A percentile compares a stretch with the other conserved stretches of the same genome.
Conservation (phyloP, 768 basidiomycete genomes). For the Phylloporus rhodoxanthus region DNA sequence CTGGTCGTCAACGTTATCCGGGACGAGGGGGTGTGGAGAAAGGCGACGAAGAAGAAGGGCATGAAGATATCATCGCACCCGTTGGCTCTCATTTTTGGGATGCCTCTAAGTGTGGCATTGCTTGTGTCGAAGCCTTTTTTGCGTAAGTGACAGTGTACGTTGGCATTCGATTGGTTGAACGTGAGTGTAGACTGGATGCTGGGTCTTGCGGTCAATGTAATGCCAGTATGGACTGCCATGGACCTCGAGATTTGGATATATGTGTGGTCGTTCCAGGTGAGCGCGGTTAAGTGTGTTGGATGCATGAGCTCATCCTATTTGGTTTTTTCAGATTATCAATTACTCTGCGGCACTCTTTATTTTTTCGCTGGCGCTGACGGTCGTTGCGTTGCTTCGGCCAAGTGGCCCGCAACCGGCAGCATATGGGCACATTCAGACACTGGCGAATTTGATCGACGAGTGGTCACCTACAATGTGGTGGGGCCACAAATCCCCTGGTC, state of each 20-base stretch:
- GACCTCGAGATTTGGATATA: too few species aligned
- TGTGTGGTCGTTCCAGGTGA: conserved; percentile 24
- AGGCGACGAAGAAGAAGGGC: conserved; percentile 14
- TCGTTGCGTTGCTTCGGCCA: conserved; percentile 10
- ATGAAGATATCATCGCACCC: conserved; percentile 14
- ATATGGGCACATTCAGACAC: conserved; percentile 32
- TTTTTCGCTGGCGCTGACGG: conserved; percentile 14
- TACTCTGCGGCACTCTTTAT: conserved; percentile 16
- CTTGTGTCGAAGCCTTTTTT: conserved; percentile 21
- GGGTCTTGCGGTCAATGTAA: neutral
- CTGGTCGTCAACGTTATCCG: conserved; percentile 25
- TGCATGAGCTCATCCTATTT: neutral
- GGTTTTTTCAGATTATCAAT: conserved; percentile 23
- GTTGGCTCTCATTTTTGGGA: conserved; percentile 18
- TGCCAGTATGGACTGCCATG: too few species aligned
- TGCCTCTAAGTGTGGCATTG: conserved; percentile 10
- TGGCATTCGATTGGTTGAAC: neutral
- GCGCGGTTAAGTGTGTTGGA: neutral
- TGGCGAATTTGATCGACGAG: conserved; percentile 33
- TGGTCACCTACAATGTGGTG: conserved; percentile 32
- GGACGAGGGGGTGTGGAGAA: conserved; percentile 25
- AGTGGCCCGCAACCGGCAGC: conserved; percentile 26
- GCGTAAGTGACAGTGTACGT: conserved; percentile 14
- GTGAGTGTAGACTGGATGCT: conserved; percentile 8
- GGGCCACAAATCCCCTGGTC: conserved; percentile 20